Evolutionary conservation across 2,329 filamentous ascomycete species (phyloP), one percentile per base, ranked within the genome.

Genomic region (Tympanopsis confertula): DNA sequence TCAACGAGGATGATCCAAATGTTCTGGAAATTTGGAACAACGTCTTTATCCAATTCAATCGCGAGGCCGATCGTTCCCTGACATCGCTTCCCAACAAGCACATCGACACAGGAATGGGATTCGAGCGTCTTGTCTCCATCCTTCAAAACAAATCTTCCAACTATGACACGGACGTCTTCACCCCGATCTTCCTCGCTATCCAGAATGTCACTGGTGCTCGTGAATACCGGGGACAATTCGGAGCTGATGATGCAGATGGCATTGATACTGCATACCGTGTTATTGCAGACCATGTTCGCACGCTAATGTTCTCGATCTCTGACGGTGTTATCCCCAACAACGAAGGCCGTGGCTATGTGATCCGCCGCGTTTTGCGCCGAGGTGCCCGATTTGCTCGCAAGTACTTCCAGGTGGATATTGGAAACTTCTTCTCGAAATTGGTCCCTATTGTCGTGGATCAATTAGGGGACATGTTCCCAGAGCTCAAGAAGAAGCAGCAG

Each of bases 21-120:
- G 91, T 98, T 40, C 78, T 98, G 40, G 91, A 98, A 65, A 83
- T 98, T 50, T 98, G 91, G 91, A 98, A 98, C 67, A 94, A 94
- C 60, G 91, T 98, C 47, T 98, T 96, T 61, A 98, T 98, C 51
- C 89, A 96, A 61, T 98, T 83, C 62, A 94, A 98, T 60, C 79
- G 91, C 48, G 89, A 96, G 60, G 71, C 82, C 45, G 91, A 96
- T 58, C 78, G 74, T 53, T 87, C 82, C 26, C 66, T 98, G 43
- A 85, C 83, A 56, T 62, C 85, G 3, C 70, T 98, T 13, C 91
- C 91, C 5, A 88, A 86, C 49, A 93, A 94, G 68, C 91, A 98
- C 61, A 76, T 98, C 45, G 91, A 98, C 55, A 98, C 91, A 5
- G 91, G 91, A 44, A 83, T 98, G 82, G 91, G 91, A 24, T 98